A percentile compares a stretch with the other conserved stretches of the same genome.
Evolutionary conservation across 345 rosid genomes (phyloP).

Genomic region (Rubroshorea leprosula): DNA sequence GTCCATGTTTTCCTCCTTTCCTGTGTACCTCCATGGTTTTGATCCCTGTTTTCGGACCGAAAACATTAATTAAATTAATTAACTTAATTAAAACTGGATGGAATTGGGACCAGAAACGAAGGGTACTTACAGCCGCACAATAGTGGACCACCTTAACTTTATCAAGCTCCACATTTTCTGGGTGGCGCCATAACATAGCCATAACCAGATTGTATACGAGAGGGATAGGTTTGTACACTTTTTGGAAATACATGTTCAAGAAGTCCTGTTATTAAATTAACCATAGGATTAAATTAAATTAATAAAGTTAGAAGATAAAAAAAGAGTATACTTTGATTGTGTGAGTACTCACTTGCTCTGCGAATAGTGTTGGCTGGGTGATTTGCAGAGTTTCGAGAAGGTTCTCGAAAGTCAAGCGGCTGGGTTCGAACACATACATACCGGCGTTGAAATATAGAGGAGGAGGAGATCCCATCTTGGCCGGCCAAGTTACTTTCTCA

Average conservation of each 20-base stretch:
- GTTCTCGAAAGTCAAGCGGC: slow-evolving; percentile 33
- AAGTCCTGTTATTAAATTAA: slow-evolving; percentile 50
- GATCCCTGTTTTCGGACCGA: slow-evolving; percentile 44
- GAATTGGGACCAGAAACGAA: neutral
- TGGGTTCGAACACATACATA: slow-evolving; percentile 73
- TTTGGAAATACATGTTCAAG: slow-evolving; percentile 70
- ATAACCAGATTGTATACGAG: slow-evolving; percentile 57
- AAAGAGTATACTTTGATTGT: neutral
- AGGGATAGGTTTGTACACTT: slow-evolving; percentile 66
- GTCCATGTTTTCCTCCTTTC: slow-evolving; percentile 72
- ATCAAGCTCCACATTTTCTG: slow-evolving; percentile 64
- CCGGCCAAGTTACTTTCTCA: slow-evolving; percentile 51
- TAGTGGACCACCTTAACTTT: slow-evolving; percentile 70
- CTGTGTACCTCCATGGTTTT: slow-evolving; percentile 92
- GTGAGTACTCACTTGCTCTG: slow-evolving; percentile 81
- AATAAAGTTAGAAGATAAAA: no score
- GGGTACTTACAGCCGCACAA: slow-evolving; percentile 78
- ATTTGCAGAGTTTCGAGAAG: slow-evolving; percentile 43
- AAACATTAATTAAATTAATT: neutral
- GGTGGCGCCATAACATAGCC: slow-evolving; percentile 96
- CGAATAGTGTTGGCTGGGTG: slow-evolving; percentile 65
- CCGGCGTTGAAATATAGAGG: slow-evolving; percentile 77
- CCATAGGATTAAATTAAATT: slow-evolving; percentile 15
- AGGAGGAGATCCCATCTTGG: slow-evolving; percentile 58
- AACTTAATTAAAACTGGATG: neutral